Percentiles rank a stretch among this genome's conserved stretches.
These are phyloP conservation scores for Lagenaria siceraria DNA, from an alignment of 306 rosid species.

Conservation along the genomic window DNA sequence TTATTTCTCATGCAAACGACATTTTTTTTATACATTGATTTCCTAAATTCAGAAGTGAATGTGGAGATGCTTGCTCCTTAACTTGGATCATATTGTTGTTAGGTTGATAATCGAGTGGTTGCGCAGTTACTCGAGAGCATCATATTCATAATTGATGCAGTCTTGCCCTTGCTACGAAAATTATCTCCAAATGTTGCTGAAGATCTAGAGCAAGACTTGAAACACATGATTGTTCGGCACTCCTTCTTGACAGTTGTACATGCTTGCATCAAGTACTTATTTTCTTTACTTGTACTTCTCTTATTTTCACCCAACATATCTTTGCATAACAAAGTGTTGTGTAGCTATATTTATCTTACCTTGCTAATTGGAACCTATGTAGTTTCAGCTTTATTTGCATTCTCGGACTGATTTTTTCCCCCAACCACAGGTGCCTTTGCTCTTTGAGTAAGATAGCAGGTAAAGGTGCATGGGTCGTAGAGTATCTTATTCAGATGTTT, in stretches of 20 bases:
- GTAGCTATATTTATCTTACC: background rate
- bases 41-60: background rate
- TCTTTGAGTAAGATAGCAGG: conserved; percentile 75
- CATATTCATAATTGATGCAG: conserved; percentile 83
- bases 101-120: conserved; percentile 72
- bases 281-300: conserved; percentile 1
- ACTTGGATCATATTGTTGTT: conserved; percentile 20
- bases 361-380: background rate
- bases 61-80: conserved; percentile 3
- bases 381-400: background rate
- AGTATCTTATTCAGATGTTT: conserved; percentile 74
- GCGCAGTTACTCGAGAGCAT: conserved; percentile 83
- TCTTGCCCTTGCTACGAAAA: conserved; percentile 72
- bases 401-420: conserved; percentile 8
- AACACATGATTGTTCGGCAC: conserved; percentile 83
- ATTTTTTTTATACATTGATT: background rate
- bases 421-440: conserved; percentile 71
- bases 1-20: background rate
- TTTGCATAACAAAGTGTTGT: background rate
- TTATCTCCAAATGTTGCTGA: conserved; percentile 68
- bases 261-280: conserved; percentile 85
- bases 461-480: conserved; percentile 60
- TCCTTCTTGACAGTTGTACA: conserved; percentile 96
- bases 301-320: background rate
- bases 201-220: conserved; percentile 89